Evolutionary conservation across 164 flowering plant species (phyloP), one percentile per base, ranked within the genome.

Genomic region (Magnolia changhungtana): DNA sequence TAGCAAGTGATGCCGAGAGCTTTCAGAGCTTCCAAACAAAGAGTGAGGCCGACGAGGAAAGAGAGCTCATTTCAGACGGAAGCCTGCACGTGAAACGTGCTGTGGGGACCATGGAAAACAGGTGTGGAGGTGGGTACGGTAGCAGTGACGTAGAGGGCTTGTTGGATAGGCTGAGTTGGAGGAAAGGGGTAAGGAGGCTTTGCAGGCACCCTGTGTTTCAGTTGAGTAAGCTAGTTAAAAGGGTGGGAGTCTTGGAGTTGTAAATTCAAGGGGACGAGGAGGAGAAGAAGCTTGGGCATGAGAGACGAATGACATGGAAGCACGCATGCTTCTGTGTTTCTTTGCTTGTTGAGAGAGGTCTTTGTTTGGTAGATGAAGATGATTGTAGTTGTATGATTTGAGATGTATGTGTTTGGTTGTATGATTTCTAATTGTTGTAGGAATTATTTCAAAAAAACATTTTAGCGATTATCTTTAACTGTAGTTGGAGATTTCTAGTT

Each of bases 151-250:
- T 65, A 9, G 90, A 86, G 76, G 84, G 88, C 71, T 82, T 87
- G 8, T 73, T 85, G 59, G 84, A 89, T 21, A 76, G 90, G 81
- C 79, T 86, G 59, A 87, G 88, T 77, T 85, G 88, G 78, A 86
- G 91, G 67, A 87, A 84, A 82, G 92, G 94, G 61, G 86, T 91
- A 81, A 86, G 81, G 81, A 90, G 82, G 79, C 86, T 94, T 23
- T 86, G 91, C 83, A 82, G 87, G 76, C 94, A 90, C 79, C 89
- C 92, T 7, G 89, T 91, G 67, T 89, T 89, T 82, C 97, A 89
- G 80, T 79, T 91, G 85, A 86, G 84, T 79, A 89, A 87, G 74
- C 75, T 87, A 1, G 77, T 78, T 6, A 90, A 86, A 90, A 89
- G 76, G 72, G 80, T 58, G 78, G 70, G 51, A 83, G 29, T 75